Base-by-base conservation (phyloP, 78 protist species). In the Bodo saltans region DNA sequence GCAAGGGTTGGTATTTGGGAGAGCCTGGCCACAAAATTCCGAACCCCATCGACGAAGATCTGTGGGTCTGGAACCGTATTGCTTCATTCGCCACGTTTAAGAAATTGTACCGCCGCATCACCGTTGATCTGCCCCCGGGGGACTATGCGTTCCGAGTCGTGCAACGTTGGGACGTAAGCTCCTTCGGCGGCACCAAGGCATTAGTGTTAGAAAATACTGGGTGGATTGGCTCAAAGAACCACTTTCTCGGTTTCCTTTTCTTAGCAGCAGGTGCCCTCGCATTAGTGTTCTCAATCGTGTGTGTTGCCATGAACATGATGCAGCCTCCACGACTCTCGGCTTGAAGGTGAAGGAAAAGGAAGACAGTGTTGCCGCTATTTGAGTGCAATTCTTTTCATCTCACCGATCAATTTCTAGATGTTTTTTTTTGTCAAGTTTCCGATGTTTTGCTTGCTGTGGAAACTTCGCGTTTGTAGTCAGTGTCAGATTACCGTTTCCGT, bases 31-130 rank as follows among this genome's bases (percentile, higher is more conserved):
- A 79, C 35, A 25, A 2, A 8, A 30, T 79, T 35, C 85, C 91
- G 42, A 84, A 88, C 68, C 88, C 73, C 72, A 42, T 74, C 42
- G 91, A 92, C 85, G 92, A 90, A 75, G 95, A 91, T 72, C 88
- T 96, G 8, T 88, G 93, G 67, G 98, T 93, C 29, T 96, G 98
- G 98, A 93, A 92, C 95, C 83, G 94, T 68, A 80, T 90, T 53
- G 98, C 98, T 34, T 92, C 87, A 17, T 93, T 96, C 47, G 96
- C 97, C 69, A 79, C 74, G 40, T 96, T 96, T 89, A 86, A 88
- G 80, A 96, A 96, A 86, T 93, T 94, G 1, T 91, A 87, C 82
- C 74, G 94, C 35, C 39, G 29, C 40, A 78, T 93, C 79, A 11
- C 40, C 25, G 47, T 68, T n/a, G 92, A 88, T n/a, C 42, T 90